phyloP scores from a whole-genome alignment of 2,329 filamentous ascomycete species.

The Alternaria panax region DNA sequence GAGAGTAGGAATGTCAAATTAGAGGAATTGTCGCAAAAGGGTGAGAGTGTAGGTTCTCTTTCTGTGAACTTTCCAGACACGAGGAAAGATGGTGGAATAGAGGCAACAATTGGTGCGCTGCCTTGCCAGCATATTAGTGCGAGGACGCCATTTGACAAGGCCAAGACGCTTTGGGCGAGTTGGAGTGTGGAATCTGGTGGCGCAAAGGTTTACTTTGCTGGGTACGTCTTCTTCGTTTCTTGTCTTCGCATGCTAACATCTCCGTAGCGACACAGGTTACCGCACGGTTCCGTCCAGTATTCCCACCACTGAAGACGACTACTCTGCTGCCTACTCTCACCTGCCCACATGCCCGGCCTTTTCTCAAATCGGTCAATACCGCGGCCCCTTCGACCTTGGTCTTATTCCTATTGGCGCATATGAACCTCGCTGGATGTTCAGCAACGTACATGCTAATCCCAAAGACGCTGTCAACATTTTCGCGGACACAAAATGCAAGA shows the following conservation, averaged over 20 bases:
- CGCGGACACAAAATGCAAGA: slow-evolving; percentile 77
- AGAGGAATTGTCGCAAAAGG: slow-evolving; percentile 37
- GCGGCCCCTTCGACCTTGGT: slow-evolving; percentile 89
- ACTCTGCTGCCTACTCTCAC: slow-evolving; percentile 67
- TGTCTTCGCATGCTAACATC: neutral
- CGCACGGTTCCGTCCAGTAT: slow-evolving; percentile 73
- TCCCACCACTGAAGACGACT: slow-evolving; percentile 71
- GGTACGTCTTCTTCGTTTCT: slow-evolving; percentile 50
- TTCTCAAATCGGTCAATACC: slow-evolving; percentile 77
- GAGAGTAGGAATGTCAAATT: slow-evolving; percentile 78
- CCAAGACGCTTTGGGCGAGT: slow-evolving; percentile 83
- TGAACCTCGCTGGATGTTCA: slow-evolving; percentile 75
- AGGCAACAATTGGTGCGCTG: slow-evolving; percentile 76
- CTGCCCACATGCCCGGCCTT: slow-evolving; percentile 84
- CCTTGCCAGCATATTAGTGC: slow-evolving; percentile 85
- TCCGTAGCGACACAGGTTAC: slow-evolving; percentile 85
- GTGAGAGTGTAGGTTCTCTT: slow-evolving; percentile 11
- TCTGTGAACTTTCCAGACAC: slow-evolving; percentile 12
- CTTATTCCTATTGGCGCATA: slow-evolving; percentile 95
- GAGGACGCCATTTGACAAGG: slow-evolving; percentile 72
- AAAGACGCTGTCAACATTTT: slow-evolving; percentile 91
- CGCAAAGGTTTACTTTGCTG: slow-evolving; percentile 84
- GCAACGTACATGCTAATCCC: slow-evolving; percentile 83
- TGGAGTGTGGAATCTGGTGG: slow-evolving; percentile 80
- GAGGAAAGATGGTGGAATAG: slow-evolving; percentile 58